Base-by-base conservation (phyloP, 2,329 filamentous ascomycete species). In the Talaromyces sp. region DNA sequence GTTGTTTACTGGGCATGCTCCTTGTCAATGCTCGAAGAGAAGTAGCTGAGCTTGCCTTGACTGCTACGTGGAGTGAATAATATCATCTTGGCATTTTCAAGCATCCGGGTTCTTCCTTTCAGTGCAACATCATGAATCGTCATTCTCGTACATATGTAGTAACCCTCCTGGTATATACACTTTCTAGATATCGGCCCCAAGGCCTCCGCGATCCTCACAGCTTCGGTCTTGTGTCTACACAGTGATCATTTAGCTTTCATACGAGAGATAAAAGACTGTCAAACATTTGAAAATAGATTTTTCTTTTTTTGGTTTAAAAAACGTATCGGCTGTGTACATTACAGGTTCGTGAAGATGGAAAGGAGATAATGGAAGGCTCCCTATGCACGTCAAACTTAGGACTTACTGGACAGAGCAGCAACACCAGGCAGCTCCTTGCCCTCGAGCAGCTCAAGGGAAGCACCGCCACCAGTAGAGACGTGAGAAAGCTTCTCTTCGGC, bases 351-450 rank as follows among this genome's bases (percentile, higher is more conserved):
- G 56, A 66, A 60, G 51, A 56, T 54, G 48, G 35, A 51, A 20
- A 44, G 13, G 42, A 44, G 30, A 41, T 33, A 37, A 16, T 5
- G 33, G 14, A 19, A 30, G 33, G 17, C 27, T 39, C 24, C 13
- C 24, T 30, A 29, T 20, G 22, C 24, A 30, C 33, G n/a, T 24
- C 37, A 24, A 22, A 40, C 14, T 49, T 16, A 49, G 29, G 81
- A 86, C 79, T 86, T 86, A 80, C 80, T 85, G 77, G 92, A 97
- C 74, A 99, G 86, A 67, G 93, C 93, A 70, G 84, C 82, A 60
- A 99, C 92, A 82, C 94, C 94, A 52, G 94, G 94, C 70, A 99
- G 83, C 62, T 91, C 93, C 85, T 99, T 99, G 77, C 94, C 94
- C 85, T 99, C 94, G 59, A 99, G 86, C 68, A 99, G 82, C 83